Base-by-base conservation (phyloP, 1,139 yeast genomes). In the Groenewaldozyma sp. region DNA sequence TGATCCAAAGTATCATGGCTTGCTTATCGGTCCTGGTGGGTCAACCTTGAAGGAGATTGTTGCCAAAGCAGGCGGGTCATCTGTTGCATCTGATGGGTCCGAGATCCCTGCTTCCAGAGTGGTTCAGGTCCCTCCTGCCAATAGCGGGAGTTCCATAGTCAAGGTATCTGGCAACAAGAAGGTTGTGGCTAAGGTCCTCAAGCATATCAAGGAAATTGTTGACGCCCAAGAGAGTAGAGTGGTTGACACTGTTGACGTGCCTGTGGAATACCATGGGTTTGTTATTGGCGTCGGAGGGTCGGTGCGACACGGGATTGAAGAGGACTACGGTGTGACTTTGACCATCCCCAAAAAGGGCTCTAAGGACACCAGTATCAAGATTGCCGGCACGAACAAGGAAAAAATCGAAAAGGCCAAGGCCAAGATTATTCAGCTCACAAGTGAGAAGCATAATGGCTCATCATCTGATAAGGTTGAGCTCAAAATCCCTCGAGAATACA, bases 271-370 rank as follows among this genome's bases (percentile, higher is more conserved):
- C 58, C 93, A 84, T 54, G 75, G 87, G 53, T 69, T 77, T 18
- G 59, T 91, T 45, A 77, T 91, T 60, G 97, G 97, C 29, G 77
- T 88, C 33, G 78, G 78, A 45, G 97, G 97, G 32, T 58, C 76
- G 11, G 72, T 74, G 43, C 84, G 91, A 64, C 80, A 81, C 51
- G 70, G 74, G 9, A 63, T 87, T 47, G 94, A 87, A 65, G 68
- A 71, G 20, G 84, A 81, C 51, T 82, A 70, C 60, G 67, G 69
- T 13, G 91, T 84, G 36, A 58, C 62, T 22, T 63, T 91, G 43
- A 70, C 67, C 38, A 74, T 91, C 55, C 97, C 97, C 48, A 73
- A 49, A 35, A 51, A 51, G 43, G 57, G 76, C 56, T 62, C 68
- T 17, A 38, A 40, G 19, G 53, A 52, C 17, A 52, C 44, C 20